These are phyloP conservation scores for Ganoderma meredithae DNA, from an alignment of 1,284 basidiomycete species.

Conservation along the genomic window DNA sequence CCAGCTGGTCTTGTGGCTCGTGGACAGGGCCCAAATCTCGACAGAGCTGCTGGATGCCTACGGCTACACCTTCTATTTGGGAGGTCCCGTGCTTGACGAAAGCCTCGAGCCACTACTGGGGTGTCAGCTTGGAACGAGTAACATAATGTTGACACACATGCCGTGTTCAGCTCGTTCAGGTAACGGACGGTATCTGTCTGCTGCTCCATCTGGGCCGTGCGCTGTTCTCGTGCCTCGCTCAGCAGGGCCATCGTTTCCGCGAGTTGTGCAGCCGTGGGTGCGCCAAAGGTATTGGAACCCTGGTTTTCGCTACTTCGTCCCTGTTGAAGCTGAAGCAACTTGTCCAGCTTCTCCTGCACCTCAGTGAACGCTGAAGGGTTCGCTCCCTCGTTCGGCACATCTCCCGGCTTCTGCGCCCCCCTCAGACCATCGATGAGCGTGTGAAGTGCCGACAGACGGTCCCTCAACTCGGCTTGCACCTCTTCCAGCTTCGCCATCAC, in stretches of 20 bases:
- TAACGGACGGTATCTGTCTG: conserved; percentile 77
- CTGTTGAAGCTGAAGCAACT: conserved; percentile 31
- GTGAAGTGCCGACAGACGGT: conserved; percentile 30
- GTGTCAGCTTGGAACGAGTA: neutral
- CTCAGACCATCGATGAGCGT: conserved; percentile 23
- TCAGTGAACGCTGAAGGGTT: conserved; percentile 20
- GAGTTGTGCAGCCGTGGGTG: conserved; percentile 40
- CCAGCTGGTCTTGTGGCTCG: conserved; percentile 27
- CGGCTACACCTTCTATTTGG: conserved; percentile 70
- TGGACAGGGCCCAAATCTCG: conserved; percentile 51
- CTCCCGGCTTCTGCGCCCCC: conserved; percentile 1
- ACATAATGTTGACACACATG: conserved; percentile 40
- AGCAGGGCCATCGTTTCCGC: conserved; percentile 54
- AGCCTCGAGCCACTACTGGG: conserved; percentile 78
- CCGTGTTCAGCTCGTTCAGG: conserved; percentile 75
- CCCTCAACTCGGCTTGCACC: conserved; percentile 33
- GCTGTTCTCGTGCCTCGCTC: conserved; percentile 54
- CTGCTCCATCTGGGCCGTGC: conserved; percentile 58
- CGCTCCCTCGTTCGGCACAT: neutral
- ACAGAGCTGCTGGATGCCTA: conserved; percentile 67
- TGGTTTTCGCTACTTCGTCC: neutral
- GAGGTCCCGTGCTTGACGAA: conserved; percentile 79
- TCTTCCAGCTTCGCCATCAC: conserved; percentile 37
- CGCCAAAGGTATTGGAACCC: neutral
- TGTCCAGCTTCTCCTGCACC: conserved; percentile 38